Evolutionary conservation across 306 rosid species (phyloP).

Genomic region (Cicer bijugum): DNA sequence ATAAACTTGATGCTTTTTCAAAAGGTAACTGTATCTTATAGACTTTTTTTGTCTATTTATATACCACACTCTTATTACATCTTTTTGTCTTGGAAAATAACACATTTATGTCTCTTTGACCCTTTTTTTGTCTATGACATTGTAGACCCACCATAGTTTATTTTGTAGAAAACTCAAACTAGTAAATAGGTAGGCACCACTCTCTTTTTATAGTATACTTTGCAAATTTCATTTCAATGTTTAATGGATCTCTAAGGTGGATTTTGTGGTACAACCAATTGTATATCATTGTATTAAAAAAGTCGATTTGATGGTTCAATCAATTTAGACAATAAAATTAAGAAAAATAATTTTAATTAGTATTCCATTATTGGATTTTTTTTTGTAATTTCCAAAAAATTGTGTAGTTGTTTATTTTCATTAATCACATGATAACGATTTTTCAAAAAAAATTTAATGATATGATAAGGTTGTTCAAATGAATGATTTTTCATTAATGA

Average conservation of each 20-base stretch:
- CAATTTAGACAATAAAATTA: background rate
- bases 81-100: background rate
- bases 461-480: background rate
- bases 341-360: background rate
- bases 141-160: background rate
- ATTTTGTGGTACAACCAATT: background rate
- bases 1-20: background rate
- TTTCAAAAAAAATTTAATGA: background rate
- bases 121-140: background rate
- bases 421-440: background rate
- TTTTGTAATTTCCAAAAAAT: background rate
- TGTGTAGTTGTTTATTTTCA: background rate
- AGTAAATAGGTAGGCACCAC: background rate
- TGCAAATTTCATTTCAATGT: background rate
- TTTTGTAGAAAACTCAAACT: background rate
- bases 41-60: conserved; percentile 6
- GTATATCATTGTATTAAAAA: too few species aligned
- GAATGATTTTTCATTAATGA: too few species aligned
- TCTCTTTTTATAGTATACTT: background rate
- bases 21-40: background rate
- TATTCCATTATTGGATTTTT: background rate
- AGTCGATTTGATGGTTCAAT: background rate
- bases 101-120: background rate
- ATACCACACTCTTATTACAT: background rate
- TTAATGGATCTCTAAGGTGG: background rate